These are phyloP conservation scores for Galerina marginata DNA, from an alignment of 768 basidiomycete genomes.

Conservation along the genomic window DNA sequence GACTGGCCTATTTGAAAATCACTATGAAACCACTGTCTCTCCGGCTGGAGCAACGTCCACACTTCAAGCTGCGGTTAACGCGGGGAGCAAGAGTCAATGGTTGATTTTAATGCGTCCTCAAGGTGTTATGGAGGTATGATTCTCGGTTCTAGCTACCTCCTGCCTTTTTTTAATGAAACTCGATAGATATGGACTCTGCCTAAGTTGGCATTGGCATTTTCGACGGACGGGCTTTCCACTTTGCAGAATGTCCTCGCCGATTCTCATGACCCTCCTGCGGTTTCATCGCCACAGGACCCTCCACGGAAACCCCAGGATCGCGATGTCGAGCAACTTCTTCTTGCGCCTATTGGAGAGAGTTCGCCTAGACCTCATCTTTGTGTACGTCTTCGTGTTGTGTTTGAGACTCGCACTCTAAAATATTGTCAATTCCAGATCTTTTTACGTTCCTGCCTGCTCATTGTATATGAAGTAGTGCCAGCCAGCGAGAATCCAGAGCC, in stretches of 20 bases:
- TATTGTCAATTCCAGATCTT: conserved; percentile 59
- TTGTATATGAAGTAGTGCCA: conserved; percentile 79
- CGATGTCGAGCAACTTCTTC: conserved; percentile 78
- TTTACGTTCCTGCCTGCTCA: conserved; percentile 79
- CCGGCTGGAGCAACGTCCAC: conserved; percentile 56
- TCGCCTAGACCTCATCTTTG: conserved; percentile 75
- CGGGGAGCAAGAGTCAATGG: conserved; percentile 77
- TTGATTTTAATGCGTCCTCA: conserved; percentile 75
- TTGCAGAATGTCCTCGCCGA: conserved; percentile 75
- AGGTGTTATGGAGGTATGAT: conserved; percentile 81
- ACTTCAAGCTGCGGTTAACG: conserved; percentile 68
- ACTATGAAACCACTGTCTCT: conserved; percentile 41
- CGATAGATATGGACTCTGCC: conserved; percentile 88
- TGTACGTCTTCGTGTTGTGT: conserved; percentile 50
- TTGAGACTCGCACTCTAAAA: conserved; percentile 5
- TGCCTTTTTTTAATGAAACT: conserved; percentile 8
- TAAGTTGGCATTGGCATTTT: conserved; percentile 79
- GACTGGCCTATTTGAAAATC: conserved; percentile 61
- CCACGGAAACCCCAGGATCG: conserved; percentile 75
- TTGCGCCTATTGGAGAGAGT: conserved; percentile 76
- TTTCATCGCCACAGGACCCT: conserved; percentile 71
- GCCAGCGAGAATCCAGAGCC: conserved; percentile 42
- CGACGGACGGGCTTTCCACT: conserved; percentile 59
- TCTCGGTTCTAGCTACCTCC: not conserved
- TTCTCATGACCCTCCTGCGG: conserved; percentile 61